These are phyloP conservation scores for Penicillium cosmopolitanum DNA, from an alignment of 495 filamentous ascomycete genomes.

Conservation along the genomic window DNA sequence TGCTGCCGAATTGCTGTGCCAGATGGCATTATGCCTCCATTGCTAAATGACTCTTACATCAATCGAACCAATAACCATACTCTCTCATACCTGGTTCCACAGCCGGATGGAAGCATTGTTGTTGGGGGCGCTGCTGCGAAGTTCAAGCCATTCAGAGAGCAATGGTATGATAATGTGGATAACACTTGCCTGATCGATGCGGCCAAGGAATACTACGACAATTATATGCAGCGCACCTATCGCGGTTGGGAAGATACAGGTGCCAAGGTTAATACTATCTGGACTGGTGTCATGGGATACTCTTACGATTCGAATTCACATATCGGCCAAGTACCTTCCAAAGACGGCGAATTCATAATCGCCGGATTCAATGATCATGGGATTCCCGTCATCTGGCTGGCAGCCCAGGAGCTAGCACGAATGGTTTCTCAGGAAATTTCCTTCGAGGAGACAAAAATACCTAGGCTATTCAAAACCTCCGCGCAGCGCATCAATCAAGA, in stretches of 20 bases:
- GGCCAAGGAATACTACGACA: slow-evolving; percentile 60
- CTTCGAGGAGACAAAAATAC: slow-evolving; percentile 45
- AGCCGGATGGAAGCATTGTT: slow-evolving; percentile 70
- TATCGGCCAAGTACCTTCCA: slow-evolving; percentile 51
- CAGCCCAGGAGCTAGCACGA: slow-evolving; percentile 46
- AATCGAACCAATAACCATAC: slow-evolving; percentile 32
- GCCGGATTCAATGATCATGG: slow-evolving; percentile 60
- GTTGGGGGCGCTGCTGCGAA: slow-evolving; percentile 59
- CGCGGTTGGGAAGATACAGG: slow-evolving; percentile 49
- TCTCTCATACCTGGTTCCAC: slow-evolving; percentile 63
- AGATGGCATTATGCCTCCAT: slow-evolving; percentile 54
- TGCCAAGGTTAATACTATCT: slow-evolving; percentile 44
- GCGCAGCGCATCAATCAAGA: slow-evolving; percentile 22
- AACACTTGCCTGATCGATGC: slow-evolving; percentile 60
- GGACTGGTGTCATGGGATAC: slow-evolving; percentile 55
- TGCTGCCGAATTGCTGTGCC: slow-evolving; percentile 67
- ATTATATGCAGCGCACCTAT: slow-evolving; percentile 53
- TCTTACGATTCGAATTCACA: slow-evolving; percentile 50
- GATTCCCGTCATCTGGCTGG: slow-evolving; percentile 53
- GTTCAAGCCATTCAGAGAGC: slow-evolving; percentile 54
- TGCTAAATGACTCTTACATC: slow-evolving; percentile 41
- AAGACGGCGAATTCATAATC: slow-evolving; percentile 45
- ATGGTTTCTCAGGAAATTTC: slow-evolving; percentile 41
- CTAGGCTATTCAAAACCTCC: slow-evolving; percentile 39
- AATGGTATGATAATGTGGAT: slow-evolving; percentile 58